phyloP scores from a whole-genome alignment of 2,329 filamentous ascomycete species.

The Sarocladiaceae sp. region DNA sequence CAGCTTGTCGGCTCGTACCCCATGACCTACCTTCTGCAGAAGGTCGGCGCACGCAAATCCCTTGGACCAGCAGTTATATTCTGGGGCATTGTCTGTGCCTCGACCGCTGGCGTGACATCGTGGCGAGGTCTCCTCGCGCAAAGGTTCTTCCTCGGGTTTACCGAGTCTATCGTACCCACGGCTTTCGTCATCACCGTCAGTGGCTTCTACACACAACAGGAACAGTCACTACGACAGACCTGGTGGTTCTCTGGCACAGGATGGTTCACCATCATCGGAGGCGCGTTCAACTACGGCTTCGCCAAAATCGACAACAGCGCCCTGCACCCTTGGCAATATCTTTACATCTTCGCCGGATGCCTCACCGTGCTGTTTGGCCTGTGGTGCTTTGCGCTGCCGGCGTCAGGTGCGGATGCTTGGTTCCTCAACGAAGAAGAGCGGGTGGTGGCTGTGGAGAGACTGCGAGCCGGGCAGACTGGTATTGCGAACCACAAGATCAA shows the following conservation, averaged over 20 bases:
- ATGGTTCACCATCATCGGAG: conserved; percentile 26
- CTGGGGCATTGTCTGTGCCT: conserved; percentile 62
- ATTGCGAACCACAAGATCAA: conserved; percentile 21
- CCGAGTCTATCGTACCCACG: conserved; percentile 60
- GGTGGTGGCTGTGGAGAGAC: conserved; percentile 18
- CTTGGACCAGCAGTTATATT: conserved; percentile 57
- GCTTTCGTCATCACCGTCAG: conserved; percentile 62
- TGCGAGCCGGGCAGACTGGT: conserved; percentile 23
- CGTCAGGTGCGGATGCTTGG: neutral
- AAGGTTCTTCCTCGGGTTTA: conserved; percentile 57
- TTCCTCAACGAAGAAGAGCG: conserved; percentile 21
- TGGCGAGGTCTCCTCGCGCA: conserved; percentile 60
- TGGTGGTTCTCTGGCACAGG: conserved; percentile 32
- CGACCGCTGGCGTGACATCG: conserved; percentile 59
- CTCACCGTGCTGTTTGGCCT: conserved; percentile 14
- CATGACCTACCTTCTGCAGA: conserved; percentile 64
- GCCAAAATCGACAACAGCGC: conserved; percentile 22
- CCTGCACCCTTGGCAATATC: conserved; percentile 25
- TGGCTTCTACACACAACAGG: conserved; percentile 30
- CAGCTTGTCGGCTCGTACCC: conserved; percentile 70
- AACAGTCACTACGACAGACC: conserved; percentile 23
- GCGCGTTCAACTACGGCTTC: conserved; percentile 27
- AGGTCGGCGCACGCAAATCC: conserved; percentile 58
- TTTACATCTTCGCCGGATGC: conserved; percentile 28
- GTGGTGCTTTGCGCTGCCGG: neutral